Evolutionary conservation across 805 yeast genomes (phyloP).

Genomic region (Candida nemodendra): DNA sequence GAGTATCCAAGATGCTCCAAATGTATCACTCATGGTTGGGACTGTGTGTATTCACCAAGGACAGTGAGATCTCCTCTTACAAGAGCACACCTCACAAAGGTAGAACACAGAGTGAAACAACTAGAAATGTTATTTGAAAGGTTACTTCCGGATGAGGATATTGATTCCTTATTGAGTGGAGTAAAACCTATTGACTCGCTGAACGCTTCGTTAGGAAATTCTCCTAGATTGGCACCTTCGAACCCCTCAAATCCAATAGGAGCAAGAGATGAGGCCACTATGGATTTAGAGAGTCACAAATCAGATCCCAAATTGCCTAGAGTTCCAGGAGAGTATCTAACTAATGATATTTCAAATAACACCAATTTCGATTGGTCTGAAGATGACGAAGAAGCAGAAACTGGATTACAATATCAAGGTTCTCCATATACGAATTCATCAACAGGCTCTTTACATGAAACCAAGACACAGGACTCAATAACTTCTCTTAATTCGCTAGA

Average conservation of each 20-base stretch:
- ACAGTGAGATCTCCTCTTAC: constrained; percentile 79
- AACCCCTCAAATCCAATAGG: not conserved
- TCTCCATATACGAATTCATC: constrained; percentile 19
- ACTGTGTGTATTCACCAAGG: constrained; percentile 76
- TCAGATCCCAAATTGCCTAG: constrained; percentile 18
- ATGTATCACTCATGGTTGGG: constrained; percentile 70
- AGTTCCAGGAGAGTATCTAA: constrained; percentile 27
- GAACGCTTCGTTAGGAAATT: constrained; percentile 11
- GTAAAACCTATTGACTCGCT: constrained; percentile 14
- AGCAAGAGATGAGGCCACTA: not conserved
- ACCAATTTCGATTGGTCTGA: constrained; percentile 63
- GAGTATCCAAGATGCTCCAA: constrained; percentile 74
- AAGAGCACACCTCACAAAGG: constrained; percentile 73
- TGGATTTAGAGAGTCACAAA: not conserved
- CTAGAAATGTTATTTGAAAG: constrained; percentile 45
- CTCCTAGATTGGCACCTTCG: constrained; percentile 12
- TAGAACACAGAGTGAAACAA: constrained; percentile 55
- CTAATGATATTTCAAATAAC: constrained; percentile 27
- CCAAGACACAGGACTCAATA: constrained; percentile 15
- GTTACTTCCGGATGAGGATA: constrained; percentile 43
- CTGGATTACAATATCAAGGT: constrained; percentile 7
- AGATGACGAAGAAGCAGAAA: constrained; percentile 39
- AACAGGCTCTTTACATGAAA: constrained; percentile 12
- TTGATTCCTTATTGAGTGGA: constrained; percentile 36
- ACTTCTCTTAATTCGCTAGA: constrained; percentile 18